Base-by-base conservation (phyloP, 2,329 filamentous ascomycete species). In the Monosporascus cannonballus region DNA sequence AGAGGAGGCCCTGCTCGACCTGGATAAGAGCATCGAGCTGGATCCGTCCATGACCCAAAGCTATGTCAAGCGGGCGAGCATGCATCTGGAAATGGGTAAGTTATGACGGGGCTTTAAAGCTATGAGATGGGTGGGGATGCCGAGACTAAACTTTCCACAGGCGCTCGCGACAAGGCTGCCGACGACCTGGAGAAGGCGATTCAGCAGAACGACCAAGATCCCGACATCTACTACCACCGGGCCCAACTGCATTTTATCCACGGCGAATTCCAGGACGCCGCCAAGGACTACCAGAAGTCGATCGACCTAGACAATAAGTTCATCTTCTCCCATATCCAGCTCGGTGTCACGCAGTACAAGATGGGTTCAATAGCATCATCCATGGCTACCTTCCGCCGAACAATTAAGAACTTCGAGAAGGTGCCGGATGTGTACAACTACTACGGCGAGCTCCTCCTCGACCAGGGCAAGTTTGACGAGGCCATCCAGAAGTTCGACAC, bases 381-480 rank as follows among this genome's bases (percentile, higher is more conserved):
- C 47, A 97, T 97, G 91, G 93, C 94, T 37, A 99, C 94, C 6
- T 97, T 99, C 85, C 85, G 93, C 63, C 83, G 92, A 58, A 96
- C 91, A 73, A 92, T 96, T 72, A 99, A 97, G 86, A 96, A 96
- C 76, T 99, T 99, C 68, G 89, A 91, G 67, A 89, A 93, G 69
- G 90, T 96, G 11, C 92, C 93, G 6, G 94, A 99, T 68, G 94
- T 97, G 41, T 99, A 97, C 81, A 99, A 99, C 81, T 99, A 99
- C 82, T 97, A 96, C 67, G 94, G 94, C 65, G 94, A 99, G 76
- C 81, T 99, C 52, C 81, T 99, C 53, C 85, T 99, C 51, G 94
- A 99, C 77, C 94, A 97, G 77, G 87, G 90, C 73, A 96, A 96
- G 73, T 97, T 87, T 74, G 79, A 89, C 54, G 93, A 99, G 70